Base-by-base conservation (phyloP, 1,139 yeast genomes). In the Hanseniaspora sp. region DNA sequence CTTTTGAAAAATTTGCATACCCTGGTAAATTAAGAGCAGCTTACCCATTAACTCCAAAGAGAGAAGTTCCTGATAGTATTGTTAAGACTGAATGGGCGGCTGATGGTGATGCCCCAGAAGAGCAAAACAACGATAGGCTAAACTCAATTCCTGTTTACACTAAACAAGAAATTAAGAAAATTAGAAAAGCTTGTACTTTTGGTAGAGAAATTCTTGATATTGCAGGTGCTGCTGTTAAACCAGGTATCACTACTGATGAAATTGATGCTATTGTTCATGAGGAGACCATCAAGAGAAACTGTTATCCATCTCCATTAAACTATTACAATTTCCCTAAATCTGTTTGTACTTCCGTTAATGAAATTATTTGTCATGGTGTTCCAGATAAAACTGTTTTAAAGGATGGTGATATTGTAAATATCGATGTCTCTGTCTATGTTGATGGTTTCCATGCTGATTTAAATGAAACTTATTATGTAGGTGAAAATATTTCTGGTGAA, bases 401-500 rank as follows among this genome's bases (percentile, higher is more conserved):
- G 67, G 97, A 92, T 63, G 98, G 99, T 54, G 99, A 94, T 67
- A 92, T 94, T 61, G 76, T 94, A 60, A 94, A 94, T 67, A 72
- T 94, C 60, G 99, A 94, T 67, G 87, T 94, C 51, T 77, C 96
- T 4, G 69, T 94, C 55, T 92, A 77, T 71, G 79, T 84, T 68
- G 79, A 84, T 62, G 98, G 98, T 0, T 80, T 82, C 71, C 97
- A 94, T 70, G 83, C 96, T 4, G 99, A 94, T 69, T 74, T 94
- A 67, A 94, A 94, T 68, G 98, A 92, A 69, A 94, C 98, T 0
- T 92, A 90, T 69, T 94, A 92, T 65, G 95, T 94, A 30, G 98
- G 98, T 12, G 96, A 87, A 54, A 84, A 85, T 68, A 88, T 95
- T 45, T 80, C 78, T 63, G 28, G 33, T 23, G 54, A 51, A 31